A percentile compares a stretch with the other conserved stretches of the same genome.
Evolutionary conservation across 805 yeast species (phyloP).

Genomic region (Ogataea pilisensis): DNA sequence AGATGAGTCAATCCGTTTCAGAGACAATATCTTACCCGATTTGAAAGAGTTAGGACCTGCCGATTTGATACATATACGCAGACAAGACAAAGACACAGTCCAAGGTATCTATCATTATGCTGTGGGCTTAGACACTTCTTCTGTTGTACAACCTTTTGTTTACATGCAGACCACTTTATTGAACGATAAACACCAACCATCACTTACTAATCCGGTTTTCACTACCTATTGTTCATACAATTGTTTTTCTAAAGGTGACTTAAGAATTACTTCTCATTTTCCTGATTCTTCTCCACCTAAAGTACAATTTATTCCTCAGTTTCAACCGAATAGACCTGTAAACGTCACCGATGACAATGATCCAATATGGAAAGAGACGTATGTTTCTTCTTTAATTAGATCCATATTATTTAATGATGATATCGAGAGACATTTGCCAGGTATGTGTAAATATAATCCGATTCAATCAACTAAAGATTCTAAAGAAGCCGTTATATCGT

Average conservation of each 20-base stretch:
- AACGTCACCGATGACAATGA: constrained; percentile 53
- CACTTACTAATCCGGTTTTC: constrained; percentile 29
- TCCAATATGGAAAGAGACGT: constrained; percentile 56
- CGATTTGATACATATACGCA: constrained; percentile 58
- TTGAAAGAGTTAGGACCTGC: constrained; percentile 68
- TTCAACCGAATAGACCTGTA: constrained; percentile 19
- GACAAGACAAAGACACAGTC: constrained; percentile 37
- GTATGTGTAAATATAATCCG: constrained; percentile 49
- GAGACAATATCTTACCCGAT: constrained; percentile 39
- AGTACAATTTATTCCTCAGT: constrained; percentile 44
- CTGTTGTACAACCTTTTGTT: constrained; percentile 52
- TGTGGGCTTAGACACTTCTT: constrained; percentile 50
- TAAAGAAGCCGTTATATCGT: constrained; percentile 31
- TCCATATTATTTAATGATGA: constrained; percentile 50
- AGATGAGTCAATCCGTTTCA: constrained; percentile 50
- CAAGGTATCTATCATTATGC: constrained; percentile 53
- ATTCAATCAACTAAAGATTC: constrained; percentile 33
- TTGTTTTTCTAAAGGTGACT: constrained; percentile 66
- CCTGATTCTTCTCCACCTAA: constrained; percentile 43
- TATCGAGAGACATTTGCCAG: constrained; percentile 53
- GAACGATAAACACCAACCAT: constrained; percentile 29
- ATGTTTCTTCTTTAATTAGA: constrained; percentile 55
- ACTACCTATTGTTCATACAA: constrained; percentile 70
- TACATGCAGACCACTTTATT: constrained; percentile 44
- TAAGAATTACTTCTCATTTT: constrained; percentile 59